A percentile compares a stretch with the other conserved stretches of the same genome.
These are phyloP conservation scores for Mycena chlorophos DNA, from an alignment of 768 basidiomycete species.

Conservation along the genomic window DNA sequence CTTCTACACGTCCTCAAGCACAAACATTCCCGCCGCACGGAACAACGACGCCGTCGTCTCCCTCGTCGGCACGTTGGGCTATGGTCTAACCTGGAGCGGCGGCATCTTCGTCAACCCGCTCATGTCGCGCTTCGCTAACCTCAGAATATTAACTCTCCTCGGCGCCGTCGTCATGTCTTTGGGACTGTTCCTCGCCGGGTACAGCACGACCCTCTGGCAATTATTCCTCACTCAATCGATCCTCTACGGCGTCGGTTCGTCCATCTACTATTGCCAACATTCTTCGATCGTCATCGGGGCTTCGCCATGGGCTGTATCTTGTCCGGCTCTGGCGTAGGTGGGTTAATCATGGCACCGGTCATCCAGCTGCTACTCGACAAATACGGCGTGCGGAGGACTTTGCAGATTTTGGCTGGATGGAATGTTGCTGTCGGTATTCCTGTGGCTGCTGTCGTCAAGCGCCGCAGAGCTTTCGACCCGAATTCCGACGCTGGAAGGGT, in stretches of 20 bases:
- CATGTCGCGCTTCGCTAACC: constrained; percentile 33
- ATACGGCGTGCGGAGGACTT: constrained; percentile 36
- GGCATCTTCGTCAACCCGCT: constrained; percentile 45
- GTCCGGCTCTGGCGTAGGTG: constrained; percentile 43
- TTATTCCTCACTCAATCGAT: constrained; percentile 44
- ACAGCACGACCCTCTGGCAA: constrained; percentile 41
- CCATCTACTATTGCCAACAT: constrained; percentile 44
- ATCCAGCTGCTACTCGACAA: constrained; percentile 36
- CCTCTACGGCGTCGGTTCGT: constrained; percentile 44
- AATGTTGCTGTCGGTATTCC: constrained; percentile 40
- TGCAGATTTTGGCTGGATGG: constrained; percentile 44
- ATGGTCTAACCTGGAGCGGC: constrained; percentile 48
- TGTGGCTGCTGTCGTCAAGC: constrained; percentile 35
- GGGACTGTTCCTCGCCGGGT: constrained; percentile 42
- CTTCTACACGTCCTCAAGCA: constrained; percentile 41
- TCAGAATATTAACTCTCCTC: constrained; percentile 36
- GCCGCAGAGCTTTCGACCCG: constrained; percentile 23
- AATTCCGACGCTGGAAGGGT: constrained; percentile 24
- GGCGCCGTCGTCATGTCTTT: constrained; percentile 44
- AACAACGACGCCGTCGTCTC: constrained; percentile 43
- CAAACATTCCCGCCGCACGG: constrained; percentile 35
- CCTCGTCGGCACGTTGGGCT: constrained; percentile 44
- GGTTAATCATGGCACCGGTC: constrained; percentile 43
- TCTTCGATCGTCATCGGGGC: constrained; percentile 46
- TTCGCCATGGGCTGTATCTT: constrained; percentile 46